Percentiles rank a stretch among this genome's conserved stretches.
phyloP scores from a whole-genome alignment of 805 yeast genomes.

The Barnettozyma californica region DNA sequence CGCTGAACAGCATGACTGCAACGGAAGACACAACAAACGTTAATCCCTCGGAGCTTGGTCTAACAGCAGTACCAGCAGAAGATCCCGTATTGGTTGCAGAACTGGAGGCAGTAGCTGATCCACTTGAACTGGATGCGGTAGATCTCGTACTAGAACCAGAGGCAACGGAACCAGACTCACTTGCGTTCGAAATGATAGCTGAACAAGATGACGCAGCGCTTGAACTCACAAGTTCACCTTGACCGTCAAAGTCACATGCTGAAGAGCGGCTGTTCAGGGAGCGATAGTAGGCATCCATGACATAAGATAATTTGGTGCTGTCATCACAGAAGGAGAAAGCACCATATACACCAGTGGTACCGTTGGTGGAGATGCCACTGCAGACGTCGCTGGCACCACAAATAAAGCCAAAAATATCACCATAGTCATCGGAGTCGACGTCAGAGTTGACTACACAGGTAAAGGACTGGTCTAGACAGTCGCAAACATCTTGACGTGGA shows the following conservation, averaged over 20 bases:
- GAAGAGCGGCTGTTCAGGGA: slow-evolving; percentile 37
- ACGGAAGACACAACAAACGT: slow-evolving; percentile 20
- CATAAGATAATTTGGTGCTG: slow-evolving; percentile 61
- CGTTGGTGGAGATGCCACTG: slow-evolving; percentile 55
- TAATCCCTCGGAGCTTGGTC: not conserved
- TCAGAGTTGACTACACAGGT: slow-evolving; percentile 52
- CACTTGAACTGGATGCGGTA: slow-evolving; percentile 20
- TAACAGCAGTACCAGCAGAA: slow-evolving; percentile 6
- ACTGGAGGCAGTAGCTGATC: slow-evolving; percentile 10
- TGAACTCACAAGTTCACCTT: slow-evolving; percentile 48
- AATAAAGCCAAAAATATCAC: slow-evolving; percentile 49
- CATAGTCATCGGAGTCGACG: slow-evolving; percentile 51
- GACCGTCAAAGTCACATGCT: slow-evolving; percentile 71
- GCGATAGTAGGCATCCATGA: slow-evolving; percentile 62
- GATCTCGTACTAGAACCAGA: slow-evolving; percentile 22
- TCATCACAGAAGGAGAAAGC: slow-evolving; percentile 68
- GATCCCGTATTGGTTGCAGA: not conserved
- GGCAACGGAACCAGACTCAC: slow-evolving; percentile 22
- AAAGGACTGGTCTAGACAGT: slow-evolving; percentile 49
- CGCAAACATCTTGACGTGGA: slow-evolving; percentile 62
- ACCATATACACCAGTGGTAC: slow-evolving; percentile 64
- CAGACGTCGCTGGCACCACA: slow-evolving; percentile 55
- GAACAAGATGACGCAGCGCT: slow-evolving; percentile 45
- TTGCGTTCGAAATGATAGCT: slow-evolving; percentile 32
- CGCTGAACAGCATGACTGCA: slow-evolving; percentile 38